Evolutionary conservation across 2,329 filamentous ascomycete genomes (phyloP).

Genomic region (Plenodomus biglobosus): DNA sequence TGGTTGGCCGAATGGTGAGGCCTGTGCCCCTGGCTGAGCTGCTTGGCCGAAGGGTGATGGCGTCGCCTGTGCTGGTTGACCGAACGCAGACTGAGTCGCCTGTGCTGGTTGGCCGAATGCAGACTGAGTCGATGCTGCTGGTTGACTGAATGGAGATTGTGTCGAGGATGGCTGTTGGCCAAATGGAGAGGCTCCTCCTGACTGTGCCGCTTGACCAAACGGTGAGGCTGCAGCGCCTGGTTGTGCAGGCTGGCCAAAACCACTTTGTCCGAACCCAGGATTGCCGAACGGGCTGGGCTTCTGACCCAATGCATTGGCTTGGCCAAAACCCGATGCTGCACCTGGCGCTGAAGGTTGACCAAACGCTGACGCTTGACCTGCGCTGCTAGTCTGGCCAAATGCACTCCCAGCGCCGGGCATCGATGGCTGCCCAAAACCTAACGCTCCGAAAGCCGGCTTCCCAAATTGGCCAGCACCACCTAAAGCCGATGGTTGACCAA

Average conservation of each 20-base stretch:
- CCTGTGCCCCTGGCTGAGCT: slow-evolving; percentile 12
- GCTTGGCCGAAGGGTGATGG: slow-evolving; percentile 5
- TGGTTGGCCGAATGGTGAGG: slow-evolving; percentile 24
- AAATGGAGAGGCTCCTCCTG: slow-evolving; percentile 34
- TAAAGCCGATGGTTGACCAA: slow-evolving; percentile 35
- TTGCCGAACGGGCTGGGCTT: slow-evolving; percentile 46
- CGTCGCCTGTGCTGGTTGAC: slow-evolving; percentile 23
- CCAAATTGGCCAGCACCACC: slow-evolving; percentile 44
- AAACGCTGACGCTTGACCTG: slow-evolving; percentile 32
- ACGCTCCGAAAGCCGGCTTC: slow-evolving; percentile 34
- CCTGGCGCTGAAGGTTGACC: slow-evolving; percentile 37
- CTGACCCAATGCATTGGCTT: slow-evolving; percentile 29
- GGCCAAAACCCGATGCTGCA: slow-evolving; percentile 38
- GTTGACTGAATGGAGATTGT: slow-evolving; percentile 32
- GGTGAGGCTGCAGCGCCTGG: slow-evolving; percentile 32
- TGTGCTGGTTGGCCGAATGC: slow-evolving; percentile 27
- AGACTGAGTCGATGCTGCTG: slow-evolving; percentile 21
- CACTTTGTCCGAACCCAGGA: slow-evolving; percentile 39
- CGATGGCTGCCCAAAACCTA: slow-evolving; percentile 47
- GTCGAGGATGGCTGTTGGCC: slow-evolving; percentile 35
- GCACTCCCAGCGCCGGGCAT: slow-evolving; percentile 24
- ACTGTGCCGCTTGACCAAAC: slow-evolving; percentile 38
- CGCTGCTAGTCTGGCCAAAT: slow-evolving; percentile 21
- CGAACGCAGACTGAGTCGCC: slow-evolving; percentile 23
- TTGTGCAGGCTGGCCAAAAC: slow-evolving; percentile 51